Conservation (phyloP, 352 stramenopile species). For the Globisporangium emineosum region DNA sequence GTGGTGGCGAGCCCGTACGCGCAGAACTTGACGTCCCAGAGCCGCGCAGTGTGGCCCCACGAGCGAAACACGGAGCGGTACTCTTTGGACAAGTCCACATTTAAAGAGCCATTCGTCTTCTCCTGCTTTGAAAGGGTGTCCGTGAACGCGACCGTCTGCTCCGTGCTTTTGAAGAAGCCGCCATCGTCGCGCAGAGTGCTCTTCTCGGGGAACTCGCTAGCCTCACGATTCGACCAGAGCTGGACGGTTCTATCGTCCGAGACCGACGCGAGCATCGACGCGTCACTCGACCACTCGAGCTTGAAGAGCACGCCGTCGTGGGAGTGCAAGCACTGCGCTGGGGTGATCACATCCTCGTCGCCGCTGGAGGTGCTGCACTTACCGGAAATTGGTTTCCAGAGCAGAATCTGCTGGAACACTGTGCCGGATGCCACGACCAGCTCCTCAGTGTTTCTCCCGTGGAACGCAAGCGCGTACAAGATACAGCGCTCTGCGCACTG, state of each 20-base stretch:
- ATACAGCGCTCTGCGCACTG: conserved; percentile 81
- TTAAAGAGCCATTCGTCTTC: background rate
- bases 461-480: conserved; percentile 77
- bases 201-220: conserved; percentile 8
- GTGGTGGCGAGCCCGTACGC: conserved; percentile 41
- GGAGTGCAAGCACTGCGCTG: conserved; percentile 62
- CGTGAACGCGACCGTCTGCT: conserved; percentile 14
- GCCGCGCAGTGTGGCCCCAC: conserved; percentile 79
- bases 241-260: conserved; percentile 86
- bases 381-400: conserved; percentile 50
- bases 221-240: conserved; percentile 58
- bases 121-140: conserved; percentile 1
- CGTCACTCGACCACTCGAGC: conserved; percentile 69
- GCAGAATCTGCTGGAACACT: conserved; percentile 84
- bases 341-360: conserved; percentile 21
- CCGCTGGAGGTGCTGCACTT: conserved; percentile 6
- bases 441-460: conserved; percentile 52
- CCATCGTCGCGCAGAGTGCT: background rate
- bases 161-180: conserved; percentile 18
- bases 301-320: conserved; percentile 88
- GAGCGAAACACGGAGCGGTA: conserved; percentile 64
- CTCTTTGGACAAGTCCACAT: conserved; percentile 16
- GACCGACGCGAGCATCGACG: conserved; percentile 66
- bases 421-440: conserved; percentile 80
- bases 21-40: conserved; percentile 86